A percentile compares a stretch with the other conserved stretches of the same genome.
phyloP scores from a whole-genome alignment of 169 alveolate genomes.

The Plasmodium blacklocki region DNA sequence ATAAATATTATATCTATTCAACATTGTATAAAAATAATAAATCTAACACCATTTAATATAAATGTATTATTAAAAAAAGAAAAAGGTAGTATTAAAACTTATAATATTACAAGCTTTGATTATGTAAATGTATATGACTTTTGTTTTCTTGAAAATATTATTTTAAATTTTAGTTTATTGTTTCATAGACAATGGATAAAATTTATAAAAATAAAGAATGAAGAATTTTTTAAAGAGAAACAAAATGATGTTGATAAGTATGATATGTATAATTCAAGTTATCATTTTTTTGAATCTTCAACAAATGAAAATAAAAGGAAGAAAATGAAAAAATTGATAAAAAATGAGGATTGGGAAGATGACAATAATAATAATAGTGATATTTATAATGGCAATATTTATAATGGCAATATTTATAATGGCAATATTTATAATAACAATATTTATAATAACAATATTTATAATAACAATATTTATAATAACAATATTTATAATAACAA shows the following conservation, averaged over 20 bases:
- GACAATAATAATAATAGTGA: neutral
- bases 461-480: too few relatives aligned
- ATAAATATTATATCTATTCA: slow-evolving; percentile 22
- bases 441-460: too few relatives aligned
- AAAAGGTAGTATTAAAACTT: slow-evolving; percentile 65
- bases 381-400: too few relatives aligned
- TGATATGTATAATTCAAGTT: neutral
- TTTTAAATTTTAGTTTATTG: slow-evolving; percentile 35
- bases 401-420: too few relatives aligned
- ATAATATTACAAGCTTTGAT: slow-evolving; percentile 23
- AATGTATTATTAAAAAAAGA: slow-evolving; percentile 48
- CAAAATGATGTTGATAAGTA: too few relatives aligned
- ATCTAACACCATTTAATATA: slow-evolving; percentile 33
- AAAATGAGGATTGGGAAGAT: neutral
- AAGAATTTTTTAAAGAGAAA: slow-evolving; percentile 1
- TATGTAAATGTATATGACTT: slow-evolving; percentile 49
- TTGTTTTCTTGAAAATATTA: slow-evolving; percentile 30
- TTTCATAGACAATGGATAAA: slow-evolving; percentile 34
- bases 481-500: neutral
- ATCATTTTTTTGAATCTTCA: neutral
- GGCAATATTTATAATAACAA: too few relatives aligned
- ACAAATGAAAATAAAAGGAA: neutral
- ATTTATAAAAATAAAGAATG: slow-evolving; percentile 34
- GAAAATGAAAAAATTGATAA: neutral
- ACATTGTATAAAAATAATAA: slow-evolving; percentile 24